Percentiles rank a stretch among this genome's conserved stretches.
Conservation (phyloP, 805 yeast species). For the Kodamaea leandrae region DNA sequence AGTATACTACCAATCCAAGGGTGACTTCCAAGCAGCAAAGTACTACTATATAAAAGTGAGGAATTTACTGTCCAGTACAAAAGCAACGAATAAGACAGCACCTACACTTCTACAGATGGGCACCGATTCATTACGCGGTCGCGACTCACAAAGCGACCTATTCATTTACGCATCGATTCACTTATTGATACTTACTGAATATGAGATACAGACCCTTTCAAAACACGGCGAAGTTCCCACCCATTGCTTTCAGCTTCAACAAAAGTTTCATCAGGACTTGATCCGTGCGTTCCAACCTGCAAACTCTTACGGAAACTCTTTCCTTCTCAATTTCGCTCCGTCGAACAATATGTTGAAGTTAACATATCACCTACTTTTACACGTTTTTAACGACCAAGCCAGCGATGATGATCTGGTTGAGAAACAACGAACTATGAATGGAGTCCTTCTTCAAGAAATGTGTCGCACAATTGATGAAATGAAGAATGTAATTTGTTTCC, state of each 20-base stretch:
- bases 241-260: conserved; percentile 12
- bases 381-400: conserved; percentile 10
- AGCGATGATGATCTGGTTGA: neutral
- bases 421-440: conserved; percentile 1
- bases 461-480: conserved; percentile 1
- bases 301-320: conserved; percentile 16
- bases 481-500: conserved; percentile 10
- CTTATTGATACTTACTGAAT: conserved; percentile 25
- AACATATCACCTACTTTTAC: conserved; percentile 17
- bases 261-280: conserved; percentile 16
- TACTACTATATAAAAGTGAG: conserved; percentile 38
- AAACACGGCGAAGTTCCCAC: conserved; percentile 5
- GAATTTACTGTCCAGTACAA: conserved; percentile 13
- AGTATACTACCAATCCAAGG: conserved; percentile 34
- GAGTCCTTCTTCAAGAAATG: conserved; percentile 5
- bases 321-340: conserved; percentile 16
- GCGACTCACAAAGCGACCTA: conserved; percentile 26
- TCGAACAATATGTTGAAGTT: conserved; percentile 15
- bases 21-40: conserved; percentile 36
- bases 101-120: too few species aligned
- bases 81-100: too few species aligned
- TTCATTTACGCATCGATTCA: conserved; percentile 29
- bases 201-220: conserved; percentile 15
- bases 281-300: conserved; percentile 13
- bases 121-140: conserved; percentile 18